phyloP scores from a whole-genome alignment of 257 asterid species.

The Cruciata laevipes region DNA sequence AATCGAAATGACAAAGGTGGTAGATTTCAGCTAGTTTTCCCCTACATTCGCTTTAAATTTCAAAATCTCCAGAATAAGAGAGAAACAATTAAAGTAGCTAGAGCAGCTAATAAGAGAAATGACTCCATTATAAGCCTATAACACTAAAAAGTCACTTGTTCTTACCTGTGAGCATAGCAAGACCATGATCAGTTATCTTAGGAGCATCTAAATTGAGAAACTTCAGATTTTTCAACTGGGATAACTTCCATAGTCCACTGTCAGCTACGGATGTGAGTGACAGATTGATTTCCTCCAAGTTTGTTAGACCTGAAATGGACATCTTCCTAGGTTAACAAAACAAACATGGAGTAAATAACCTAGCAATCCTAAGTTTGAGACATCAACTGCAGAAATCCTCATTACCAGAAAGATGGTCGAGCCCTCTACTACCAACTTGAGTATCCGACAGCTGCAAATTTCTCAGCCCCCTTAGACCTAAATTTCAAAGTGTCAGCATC shows the following conservation, averaged over 20 bases:
- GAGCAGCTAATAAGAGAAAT: not conserved
- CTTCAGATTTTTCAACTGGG: conserved; percentile 28
- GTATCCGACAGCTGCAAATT: conserved; percentile 88
- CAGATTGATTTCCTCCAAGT: conserved; percentile 31
- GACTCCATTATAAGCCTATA: not conserved
- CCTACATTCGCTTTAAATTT: not conserved
- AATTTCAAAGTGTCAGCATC: not conserved
- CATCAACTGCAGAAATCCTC: not conserved
- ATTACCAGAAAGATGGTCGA: conserved; percentile 75
- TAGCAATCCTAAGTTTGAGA: not conserved
- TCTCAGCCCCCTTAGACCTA: conserved; percentile 65
- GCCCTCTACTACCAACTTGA: conserved; percentile 74
- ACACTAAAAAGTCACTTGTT: not conserved
- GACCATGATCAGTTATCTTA: conserved; percentile 29
- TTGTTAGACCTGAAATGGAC: conserved; percentile 24
- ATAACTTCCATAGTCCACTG: conserved; percentile 23
- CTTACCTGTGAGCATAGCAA: conserved; percentile 25
- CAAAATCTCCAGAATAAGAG: not conserved
- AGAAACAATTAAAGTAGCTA: not conserved
- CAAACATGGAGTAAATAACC: not conserved
- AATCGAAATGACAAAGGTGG: not conserved
- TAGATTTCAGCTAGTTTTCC: not conserved
- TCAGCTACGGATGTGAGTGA: conserved; percentile 30
- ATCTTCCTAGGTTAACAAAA: not conserved
- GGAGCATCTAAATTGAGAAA: conserved; percentile 36